Percentiles rank a stretch among this genome's conserved stretches.
Conservation (phyloP, 345 rosid genomes). For the Physaria fendleri region DNA sequence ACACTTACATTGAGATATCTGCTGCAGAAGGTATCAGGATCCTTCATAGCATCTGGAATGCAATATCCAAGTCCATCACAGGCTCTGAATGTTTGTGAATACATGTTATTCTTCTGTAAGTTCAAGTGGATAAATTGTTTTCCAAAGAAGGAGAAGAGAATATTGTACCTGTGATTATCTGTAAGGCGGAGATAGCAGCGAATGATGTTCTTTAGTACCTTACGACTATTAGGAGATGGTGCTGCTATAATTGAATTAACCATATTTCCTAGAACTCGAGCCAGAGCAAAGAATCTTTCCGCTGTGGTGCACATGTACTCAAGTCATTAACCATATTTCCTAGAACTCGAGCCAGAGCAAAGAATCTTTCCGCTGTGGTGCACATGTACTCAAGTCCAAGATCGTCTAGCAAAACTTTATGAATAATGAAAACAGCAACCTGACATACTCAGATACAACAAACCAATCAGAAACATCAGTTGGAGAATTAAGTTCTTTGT, state of each 20-base stretch:
- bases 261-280: conserved; percentile 71
- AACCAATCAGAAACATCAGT: background rate
- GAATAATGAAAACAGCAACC: conserved; percentile 94
- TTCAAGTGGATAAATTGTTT: background rate
- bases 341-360: conserved; percentile 73
- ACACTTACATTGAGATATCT: conserved; percentile 68
- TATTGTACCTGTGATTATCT: conserved; percentile 58
- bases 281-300: conserved; percentile 87
- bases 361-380: conserved; percentile 76
- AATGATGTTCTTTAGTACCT: conserved; percentile 75
- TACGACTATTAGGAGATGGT: conserved; percentile 67
- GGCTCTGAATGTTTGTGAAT: conserved; percentile 49
- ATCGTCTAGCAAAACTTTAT: conserved; percentile 73
- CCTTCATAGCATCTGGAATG: conserved; percentile 73
- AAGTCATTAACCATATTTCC: conserved; percentile 78
- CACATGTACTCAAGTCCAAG: conserved; percentile 91
- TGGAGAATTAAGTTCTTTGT: too few relatives aligned
- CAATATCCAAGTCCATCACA: conserved; percentile 66
- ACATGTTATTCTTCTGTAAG: conserved; percentile 12
- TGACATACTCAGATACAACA: conserved; percentile 27
- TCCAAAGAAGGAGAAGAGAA: conserved; percentile 7
- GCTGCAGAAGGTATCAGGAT: conserved; percentile 60
- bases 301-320: conserved; percentile 79
- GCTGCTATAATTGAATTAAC: conserved; percentile 72
- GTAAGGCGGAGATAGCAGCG: conserved; percentile 82